Evolutionary conservation across 768 basidiomycete species (phyloP), one percentile per base, ranked within the genome.

Genomic region (Termitomyces sp.): DNA sequence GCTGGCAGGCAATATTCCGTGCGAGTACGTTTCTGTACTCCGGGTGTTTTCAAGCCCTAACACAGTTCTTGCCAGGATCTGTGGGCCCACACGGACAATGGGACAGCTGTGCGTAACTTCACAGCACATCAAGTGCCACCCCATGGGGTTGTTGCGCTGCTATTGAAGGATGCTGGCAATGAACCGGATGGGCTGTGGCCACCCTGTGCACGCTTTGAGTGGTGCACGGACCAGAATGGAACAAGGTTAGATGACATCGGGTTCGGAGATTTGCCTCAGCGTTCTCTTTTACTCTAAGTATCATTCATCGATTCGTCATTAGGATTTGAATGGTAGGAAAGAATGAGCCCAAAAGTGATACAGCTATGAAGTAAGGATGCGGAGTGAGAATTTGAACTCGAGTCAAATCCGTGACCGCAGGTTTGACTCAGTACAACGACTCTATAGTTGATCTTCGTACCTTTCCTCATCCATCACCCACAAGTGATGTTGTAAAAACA

Each of bases 1-100:
- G 84, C 84, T 1, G 85, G 84, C 11, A 74, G 80, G 44, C 78
- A 83, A 66, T 86, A 86, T 62, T 67, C 76, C 22, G 82, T 86
- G 54, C 74, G 84, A 60, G 84, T 85, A 66, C 33, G 82, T 67
- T 32, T 11, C 13, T 6, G 6, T 5, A 0, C 8, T 26, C 5
- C 4, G 10, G 5, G 22, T 55, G 28, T 10, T 3, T 13, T 33
- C 16, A 10, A 4, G 8, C 5, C 9, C n/a, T 40, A 20, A 56
- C 6, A 51, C 22, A 36, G 22, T n/a, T 11, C 18, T 16, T 10
- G 3, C 14, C 14, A 88, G 87, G 88, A 90, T 63, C 73, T 89
- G 2, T 90, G 87, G 88, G 67, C 82, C 3, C 88, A 89, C 66
- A 87, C 85, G n/a, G 72, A 85, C 62, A 88, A 87, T 62, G 86